Conservation (phyloP, 2,329 filamentous ascomycete species). For the Aotearoamyces nothofagi region DNA sequence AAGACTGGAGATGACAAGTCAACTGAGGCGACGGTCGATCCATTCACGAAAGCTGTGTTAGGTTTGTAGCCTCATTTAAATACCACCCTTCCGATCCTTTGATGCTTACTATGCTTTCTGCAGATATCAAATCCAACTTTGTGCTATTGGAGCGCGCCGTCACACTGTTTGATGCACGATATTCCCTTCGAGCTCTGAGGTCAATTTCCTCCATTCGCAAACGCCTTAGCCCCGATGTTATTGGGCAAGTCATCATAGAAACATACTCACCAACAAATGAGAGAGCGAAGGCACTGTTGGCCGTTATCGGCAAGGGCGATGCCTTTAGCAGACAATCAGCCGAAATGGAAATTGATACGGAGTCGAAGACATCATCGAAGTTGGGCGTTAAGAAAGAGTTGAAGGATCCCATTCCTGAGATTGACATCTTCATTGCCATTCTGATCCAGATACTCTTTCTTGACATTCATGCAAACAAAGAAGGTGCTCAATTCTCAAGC, state of each 20-base stretch:
- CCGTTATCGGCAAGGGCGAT: conserved; percentile 52
- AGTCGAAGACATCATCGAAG: conserved; percentile 34
- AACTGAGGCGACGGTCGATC: conserved; percentile 41
- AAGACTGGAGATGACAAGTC: conserved; percentile 11
- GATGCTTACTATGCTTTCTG: no score
- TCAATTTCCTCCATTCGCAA: conserved; percentile 95
- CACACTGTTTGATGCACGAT: conserved; percentile 83
- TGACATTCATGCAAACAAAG: conserved; percentile 67
- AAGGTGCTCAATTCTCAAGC: conserved; percentile 72
- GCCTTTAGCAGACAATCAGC: conserved; percentile 37
- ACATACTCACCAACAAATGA: conserved; percentile 51
- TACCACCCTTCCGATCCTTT: no score
- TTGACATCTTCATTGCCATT: conserved; percentile 80
- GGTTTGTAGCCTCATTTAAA: conserved; percentile 39
- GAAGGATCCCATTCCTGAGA: conserved; percentile 72
- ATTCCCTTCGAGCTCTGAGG: conserved; percentile 82
- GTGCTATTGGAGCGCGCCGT: conserved; percentile 83
- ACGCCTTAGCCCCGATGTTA: conserved; percentile 66
- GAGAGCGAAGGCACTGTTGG: conserved; percentile 55
- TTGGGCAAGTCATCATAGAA: conserved; percentile 67
- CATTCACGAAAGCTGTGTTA: conserved; percentile 40
- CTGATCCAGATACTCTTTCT: conserved; percentile 77
- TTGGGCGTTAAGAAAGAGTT: conserved; percentile 43
- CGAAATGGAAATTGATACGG: conserved; percentile 63
- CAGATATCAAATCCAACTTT: conserved; percentile 94